phyloP scores from a whole-genome alignment of 495 filamentous ascomycete genomes.

The Hyaloscypha finlandica region DNA sequence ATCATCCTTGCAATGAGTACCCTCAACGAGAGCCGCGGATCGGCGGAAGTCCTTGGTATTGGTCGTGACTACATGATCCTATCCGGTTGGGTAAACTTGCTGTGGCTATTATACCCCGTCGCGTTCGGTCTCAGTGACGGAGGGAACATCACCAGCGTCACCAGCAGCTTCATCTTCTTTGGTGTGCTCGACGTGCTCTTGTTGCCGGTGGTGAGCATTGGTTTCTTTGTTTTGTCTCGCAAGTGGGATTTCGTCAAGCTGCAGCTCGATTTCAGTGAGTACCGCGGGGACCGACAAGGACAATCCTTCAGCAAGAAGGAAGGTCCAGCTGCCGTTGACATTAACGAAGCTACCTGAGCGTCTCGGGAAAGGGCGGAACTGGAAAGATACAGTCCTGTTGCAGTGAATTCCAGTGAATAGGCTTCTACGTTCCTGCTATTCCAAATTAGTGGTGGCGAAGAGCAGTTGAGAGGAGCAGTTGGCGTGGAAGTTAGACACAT shows the following conservation, averaged over 20 bases:
- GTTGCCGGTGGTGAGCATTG: slow-evolving; percentile 52
- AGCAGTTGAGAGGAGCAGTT: no score
- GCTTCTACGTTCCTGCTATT: no score
- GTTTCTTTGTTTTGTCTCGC: slow-evolving; percentile 16
- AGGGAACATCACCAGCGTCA: slow-evolving; percentile 63
- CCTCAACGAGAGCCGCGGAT: slow-evolving; percentile 50
- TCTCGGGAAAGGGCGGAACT: no score
- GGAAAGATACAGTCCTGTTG: no score
- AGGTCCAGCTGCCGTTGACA: no score
- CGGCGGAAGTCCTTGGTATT: slow-evolving; percentile 38
- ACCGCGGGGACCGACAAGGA: neutral
- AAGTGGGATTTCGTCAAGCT: slow-evolving; percentile 7
- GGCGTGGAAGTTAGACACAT: no score
- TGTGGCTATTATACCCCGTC: slow-evolving; percentile 66
- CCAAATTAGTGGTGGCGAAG: no score
- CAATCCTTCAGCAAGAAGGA: no score
- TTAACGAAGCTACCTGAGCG: no score
- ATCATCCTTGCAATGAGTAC: slow-evolving; percentile 58
- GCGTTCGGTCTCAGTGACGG: slow-evolving; percentile 67
- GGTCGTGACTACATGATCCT: neutral
- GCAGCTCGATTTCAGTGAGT: slow-evolving; percentile 10
- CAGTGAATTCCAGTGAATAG: no score
- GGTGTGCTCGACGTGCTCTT: slow-evolving; percentile 64
- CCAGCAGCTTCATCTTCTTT: slow-evolving; percentile 68
- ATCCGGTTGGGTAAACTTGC: slow-evolving; percentile 45